Evolutionary conservation across 2,329 filamentous ascomycete species (phyloP), one percentile per base, ranked within the genome.

Genomic region (Monilinia polystroma): DNA sequence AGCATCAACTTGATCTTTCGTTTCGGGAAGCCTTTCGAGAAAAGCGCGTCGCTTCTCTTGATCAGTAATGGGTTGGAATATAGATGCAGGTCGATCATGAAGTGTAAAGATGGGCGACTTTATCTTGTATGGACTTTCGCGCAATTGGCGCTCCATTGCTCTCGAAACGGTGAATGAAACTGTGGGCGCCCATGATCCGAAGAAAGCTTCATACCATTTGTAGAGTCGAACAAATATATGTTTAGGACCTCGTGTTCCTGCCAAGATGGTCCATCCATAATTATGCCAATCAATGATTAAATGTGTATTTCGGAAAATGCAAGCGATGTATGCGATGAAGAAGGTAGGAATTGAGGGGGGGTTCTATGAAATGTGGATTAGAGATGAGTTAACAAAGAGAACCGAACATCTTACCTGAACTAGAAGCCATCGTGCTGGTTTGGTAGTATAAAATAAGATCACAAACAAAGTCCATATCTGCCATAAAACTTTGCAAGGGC

Each of bases 241-340:
- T 7, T 76, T 78, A 2, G 79, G 70, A 52, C 85, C 83, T 32
- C 81, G 79, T 59, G 84, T 86, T 58, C 85, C 82, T 6, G 85
- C 90, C 4, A 99, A 86, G 73, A 99, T 96, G 11, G 92, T 94
- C 83, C 94, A 97, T 72, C 94, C 95, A 78, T 97, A 98, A 79
- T 99, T 99, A 81, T 99, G 95, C 95, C 95, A 99, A 81, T 99
- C 95, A 66, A 98, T 90, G 68, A 98, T 83, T 4, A 99, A 84
- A 66, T 86, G 86, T 51, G 91, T 96, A 72, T 91, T 89, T 60
- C 95, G 89, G 62, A 96, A 77, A 72, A 88, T 85, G 73, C 91
- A 91, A 58, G 92, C 83, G 4, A 93, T 69, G 29, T 88, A 82
- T 20, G 92, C 90, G 49, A 97, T 81, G 63, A 89, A 85, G 29